Base-by-base conservation (phyloP, 352 stramenopile species). In the Elongisporangium anandrum region DNA sequence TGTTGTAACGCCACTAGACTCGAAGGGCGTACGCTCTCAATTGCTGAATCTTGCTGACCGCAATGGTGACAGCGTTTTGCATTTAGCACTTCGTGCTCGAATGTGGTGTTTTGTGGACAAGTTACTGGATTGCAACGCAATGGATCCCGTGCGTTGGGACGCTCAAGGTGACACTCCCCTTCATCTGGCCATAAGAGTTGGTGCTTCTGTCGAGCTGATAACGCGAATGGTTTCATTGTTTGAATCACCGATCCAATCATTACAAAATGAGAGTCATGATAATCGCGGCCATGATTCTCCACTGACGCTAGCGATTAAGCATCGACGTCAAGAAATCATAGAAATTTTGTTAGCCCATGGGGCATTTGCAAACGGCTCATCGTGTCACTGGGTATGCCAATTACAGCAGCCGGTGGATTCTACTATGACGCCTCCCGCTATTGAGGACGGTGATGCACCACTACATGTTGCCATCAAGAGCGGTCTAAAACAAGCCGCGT, bases 391-490 rank as follows among this genome's bases (percentile, higher is more conserved):
- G 75, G 17, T 12, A 12, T 12, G 34, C 16, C 19, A 21, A 21
- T 51, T 5, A 41, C 23, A 39, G 9, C 38, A 20, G 16, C 17
- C 13, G 13, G 10, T 12, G 17, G 34, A 45, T 45, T 2, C 26
- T 38, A 13, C 26, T 38, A 39, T 7, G 24, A 50, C n/a, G 7
- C 9, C 7, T n/a, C 26, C 5, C 23, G 47, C 17, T 8, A 58
- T 78, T 22, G 54, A 68, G 0, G 49, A 78, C 20, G 53, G 64
- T 9, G 77, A 89, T 34, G 66, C 66, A 10, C 73, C 77, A 19
- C 69, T 89, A n/a, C 79, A 87, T 24, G 61, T 87, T 22, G 70
- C 73, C 17, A 86, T 89, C 57, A 89, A 89, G 48, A 58, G 70
- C 17, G 79, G 79, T 16, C 57, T 85, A 29, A 53, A 70, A 2